These are phyloP conservation scores for Chaetomium fimeti DNA, from an alignment of 495 filamentous ascomycete species.

Conservation along the genomic window DNA sequence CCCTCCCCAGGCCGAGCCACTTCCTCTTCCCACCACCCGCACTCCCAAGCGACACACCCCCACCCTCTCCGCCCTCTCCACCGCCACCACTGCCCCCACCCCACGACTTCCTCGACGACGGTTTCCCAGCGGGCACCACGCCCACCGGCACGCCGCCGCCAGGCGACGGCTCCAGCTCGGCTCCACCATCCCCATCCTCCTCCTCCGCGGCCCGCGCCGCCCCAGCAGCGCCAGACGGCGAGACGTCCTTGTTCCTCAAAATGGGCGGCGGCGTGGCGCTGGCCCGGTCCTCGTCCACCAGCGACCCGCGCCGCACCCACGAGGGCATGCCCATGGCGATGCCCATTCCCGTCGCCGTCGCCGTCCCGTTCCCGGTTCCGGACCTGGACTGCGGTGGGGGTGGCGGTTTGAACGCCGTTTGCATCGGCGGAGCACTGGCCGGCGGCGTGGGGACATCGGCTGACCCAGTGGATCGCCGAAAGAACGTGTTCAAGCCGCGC, in stretches of 20 bases:
- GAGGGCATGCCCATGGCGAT: slow-evolving; percentile 30
- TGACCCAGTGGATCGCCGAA: slow-evolving; percentile 40
- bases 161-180: not conserved
- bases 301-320: slow-evolving; percentile 30
- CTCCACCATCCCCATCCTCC: slow-evolving; percentile 26
- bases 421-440: slow-evolving; percentile 36
- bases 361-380: slow-evolving; percentile 8
- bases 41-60: slow-evolving; percentile 11
- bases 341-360: not conserved
- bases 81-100: not conserved
- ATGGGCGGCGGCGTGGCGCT: slow-evolving; percentile 51
- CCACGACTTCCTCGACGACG: slow-evolving; percentile 9
- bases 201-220: slow-evolving; percentile 17
- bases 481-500: slow-evolving; percentile 44
- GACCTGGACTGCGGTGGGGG: slow-evolving; percentile 5
- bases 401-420: slow-evolving; percentile 35
- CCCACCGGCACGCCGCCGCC: slow-evolving; percentile 16
- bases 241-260: slow-evolving; percentile 36
- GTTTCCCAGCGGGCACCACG: not conserved
- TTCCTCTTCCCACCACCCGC: slow-evolving; percentile 33
- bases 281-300: slow-evolving; percentile 30
- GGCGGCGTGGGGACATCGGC: slow-evolving; percentile 28
- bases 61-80: slow-evolving; percentile 1
- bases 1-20: slow-evolving; percentile 42
- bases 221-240: slow-evolving; percentile 4